A percentile compares a stretch with the other conserved stretches of the same genome.
phyloP scores from a whole-genome alignment of 495 filamentous ascomycete species.

The Trichoderma virens region DNA sequence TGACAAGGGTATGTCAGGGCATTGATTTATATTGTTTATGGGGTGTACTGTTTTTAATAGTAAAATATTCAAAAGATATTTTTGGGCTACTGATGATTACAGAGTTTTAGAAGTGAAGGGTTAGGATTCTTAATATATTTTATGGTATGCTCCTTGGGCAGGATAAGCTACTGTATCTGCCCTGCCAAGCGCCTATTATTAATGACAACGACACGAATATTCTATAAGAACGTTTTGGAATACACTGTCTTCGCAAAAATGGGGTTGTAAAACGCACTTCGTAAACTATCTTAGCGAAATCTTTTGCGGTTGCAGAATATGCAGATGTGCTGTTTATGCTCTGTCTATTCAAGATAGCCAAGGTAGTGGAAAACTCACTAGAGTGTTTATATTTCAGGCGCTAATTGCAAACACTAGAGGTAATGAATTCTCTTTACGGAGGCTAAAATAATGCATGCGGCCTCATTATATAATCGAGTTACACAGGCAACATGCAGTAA shows the following conservation, averaged over 20 bases:
- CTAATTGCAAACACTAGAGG: no score
- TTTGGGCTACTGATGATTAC: background rate
- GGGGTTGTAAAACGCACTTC: background rate
- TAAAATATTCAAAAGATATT: background rate
- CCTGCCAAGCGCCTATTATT: background rate
- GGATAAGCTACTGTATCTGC: background rate
- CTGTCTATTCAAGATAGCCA: background rate
- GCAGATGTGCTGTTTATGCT: background rate
- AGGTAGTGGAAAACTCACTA: background rate
- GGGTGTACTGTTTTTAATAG: background rate
- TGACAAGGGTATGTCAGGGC: background rate
- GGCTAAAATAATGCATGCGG: no score
- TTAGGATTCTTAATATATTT: background rate
- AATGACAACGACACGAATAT: background rate
- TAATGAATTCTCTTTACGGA: no score
- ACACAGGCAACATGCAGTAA: no score
- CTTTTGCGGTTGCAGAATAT: background rate
- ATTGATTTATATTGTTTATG: background rate
- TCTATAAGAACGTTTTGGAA: background rate
- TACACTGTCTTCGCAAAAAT: background rate
- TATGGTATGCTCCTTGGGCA: background rate
- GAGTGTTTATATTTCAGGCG: no score
- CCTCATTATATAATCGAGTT: no score
- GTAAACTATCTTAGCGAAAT: background rate
- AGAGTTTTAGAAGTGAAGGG: background rate